Conservation (phyloP, 2,329 filamentous ascomycete species). For the Amauroascus niger region DNA sequence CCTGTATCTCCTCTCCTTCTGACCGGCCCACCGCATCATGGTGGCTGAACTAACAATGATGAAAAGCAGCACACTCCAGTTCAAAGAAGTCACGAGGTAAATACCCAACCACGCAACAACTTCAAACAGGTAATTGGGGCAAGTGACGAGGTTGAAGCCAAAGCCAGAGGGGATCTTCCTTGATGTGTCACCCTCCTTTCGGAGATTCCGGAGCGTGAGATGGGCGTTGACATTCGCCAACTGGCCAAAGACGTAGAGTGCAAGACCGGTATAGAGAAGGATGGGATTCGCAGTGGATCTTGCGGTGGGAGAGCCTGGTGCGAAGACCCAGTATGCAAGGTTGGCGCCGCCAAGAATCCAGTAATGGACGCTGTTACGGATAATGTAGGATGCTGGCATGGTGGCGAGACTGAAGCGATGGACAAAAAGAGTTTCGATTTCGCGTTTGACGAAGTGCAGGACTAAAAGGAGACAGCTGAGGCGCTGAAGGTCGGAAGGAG, state of each 20-base stretch:
- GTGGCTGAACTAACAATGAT: constrained; percentile 60
- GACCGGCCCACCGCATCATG: constrained; percentile 81
- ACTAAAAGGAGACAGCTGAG: constrained; percentile 64
- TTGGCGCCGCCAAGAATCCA: constrained; percentile 75
- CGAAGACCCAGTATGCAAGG: constrained; percentile 77
- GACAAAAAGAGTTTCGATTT: constrained; percentile 85
- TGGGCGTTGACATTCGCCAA: constrained; percentile 72
- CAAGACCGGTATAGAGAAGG: constrained; percentile 58
- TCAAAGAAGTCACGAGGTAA: constrained; percentile 62
- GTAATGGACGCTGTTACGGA: constrained; percentile 94
- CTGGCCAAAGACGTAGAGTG: constrained; percentile 68
- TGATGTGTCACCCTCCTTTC: constrained; percentile 69
- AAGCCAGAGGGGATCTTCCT: constrained; percentile 79
- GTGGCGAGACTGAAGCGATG: constrained; percentile 92
- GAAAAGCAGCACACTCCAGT: constrained; percentile 69
- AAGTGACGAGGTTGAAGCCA: constrained; percentile 79
- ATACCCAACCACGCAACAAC: constrained; percentile 76
- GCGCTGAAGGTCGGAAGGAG: constrained; percentile 57
- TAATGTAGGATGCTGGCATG: constrained; percentile 83
- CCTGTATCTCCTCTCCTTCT: constrained; percentile 85
- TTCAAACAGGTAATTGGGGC: constrained; percentile 97
- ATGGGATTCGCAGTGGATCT: constrained; percentile 39
- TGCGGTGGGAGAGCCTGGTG: constrained; percentile 60
- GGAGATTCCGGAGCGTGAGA: constrained; percentile 64
- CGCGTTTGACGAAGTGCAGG: constrained; percentile 86